Base-by-base conservation (phyloP, 495 filamentous ascomycete species). In the Xylaria acuta region DNA sequence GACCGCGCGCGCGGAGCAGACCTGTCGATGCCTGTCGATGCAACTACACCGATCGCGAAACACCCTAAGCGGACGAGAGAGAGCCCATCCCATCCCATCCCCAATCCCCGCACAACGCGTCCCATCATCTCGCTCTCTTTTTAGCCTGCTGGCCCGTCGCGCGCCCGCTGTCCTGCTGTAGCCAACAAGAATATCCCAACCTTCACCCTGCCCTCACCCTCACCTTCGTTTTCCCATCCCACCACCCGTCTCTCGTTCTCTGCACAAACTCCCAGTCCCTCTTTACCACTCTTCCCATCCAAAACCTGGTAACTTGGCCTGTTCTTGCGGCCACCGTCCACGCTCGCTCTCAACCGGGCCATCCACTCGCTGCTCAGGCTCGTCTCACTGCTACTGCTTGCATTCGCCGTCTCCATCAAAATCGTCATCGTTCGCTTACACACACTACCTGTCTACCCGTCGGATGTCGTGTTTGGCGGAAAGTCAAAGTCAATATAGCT, bases 91-190 rank as follows among this genome's bases (percentile, higher is more conserved):
- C 53, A 20, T n/a, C n/a, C n/a, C n/a, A 11, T 12, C 5, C 18
- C 63, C 27, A 51, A n/a, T n/a, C 40, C 18, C 45, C 45, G 59
- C 38, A 64, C 56, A 51, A 64, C 74, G 75, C 75, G 73, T 74
- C 71, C 49, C 68, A 73, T 70, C 70, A 56, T 43, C 56, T 64
- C 56, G 25, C 71, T 62, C 70, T 47, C 73, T 77, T 77, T 75
- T 64, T 60, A 71, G 62, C 69, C 45, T 40, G 25, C 65, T 53
- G 36, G 38, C 36, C 41, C 30, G 25, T 41, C 49, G 7, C 51
- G 27, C n/a, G n/a, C n/a, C 62, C 49, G 38, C 47, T 34, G 45
- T 18, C 43, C 72, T 67, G 72, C 64, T 22, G 25, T 70, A 74
- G 75, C 77, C 75, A 73, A 77, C 75, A 75, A 69, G 38, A 67